These are phyloP conservation scores for Sechiopsis laciniata DNA, from an alignment of 306 rosid genomes.

Conservation along the genomic window DNA sequence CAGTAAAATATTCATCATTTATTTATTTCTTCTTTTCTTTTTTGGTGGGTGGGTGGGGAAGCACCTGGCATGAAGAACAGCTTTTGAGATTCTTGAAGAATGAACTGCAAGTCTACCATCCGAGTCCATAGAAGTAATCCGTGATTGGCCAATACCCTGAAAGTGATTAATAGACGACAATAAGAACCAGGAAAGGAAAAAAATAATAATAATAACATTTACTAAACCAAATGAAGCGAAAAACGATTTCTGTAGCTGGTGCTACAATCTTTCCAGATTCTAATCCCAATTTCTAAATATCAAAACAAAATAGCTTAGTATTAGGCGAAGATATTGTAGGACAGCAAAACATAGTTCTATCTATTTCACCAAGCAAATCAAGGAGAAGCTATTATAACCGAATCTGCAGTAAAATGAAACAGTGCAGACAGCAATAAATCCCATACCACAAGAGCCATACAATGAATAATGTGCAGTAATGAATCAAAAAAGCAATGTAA, in stretches of 20 bases:
- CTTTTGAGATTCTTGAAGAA: constrained; percentile 80
- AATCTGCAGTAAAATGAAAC: not conserved
- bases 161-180: constrained; percentile 28
- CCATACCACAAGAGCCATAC: constrained; percentile 10
- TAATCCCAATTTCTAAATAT: not conserved
- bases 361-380: not conserved
- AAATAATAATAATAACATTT: not conserved
- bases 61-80: constrained; percentile 59
- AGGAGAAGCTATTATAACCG: constrained; percentile 11
- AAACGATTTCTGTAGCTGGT: not conserved
- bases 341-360: not conserved
- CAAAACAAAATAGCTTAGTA: not conserved
- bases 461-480: not conserved
- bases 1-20: not conserved
- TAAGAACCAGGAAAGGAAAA: constrained; percentile 25
- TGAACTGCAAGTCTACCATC: constrained; percentile 73
- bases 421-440: not conserved
- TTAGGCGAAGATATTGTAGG: not conserved
- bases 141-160: constrained; percentile 68
- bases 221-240: not conserved
- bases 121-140: constrained; percentile 61
- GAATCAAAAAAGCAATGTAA: not conserved
- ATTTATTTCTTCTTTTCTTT: not conserved
- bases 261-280: constrained; percentile 7
- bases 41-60: not conserved